A percentile compares a stretch with the other conserved stretches of the same genome.
Conservation (phyloP, 1,139 yeast species). For the Yamadazyma friedrichii region DNA sequence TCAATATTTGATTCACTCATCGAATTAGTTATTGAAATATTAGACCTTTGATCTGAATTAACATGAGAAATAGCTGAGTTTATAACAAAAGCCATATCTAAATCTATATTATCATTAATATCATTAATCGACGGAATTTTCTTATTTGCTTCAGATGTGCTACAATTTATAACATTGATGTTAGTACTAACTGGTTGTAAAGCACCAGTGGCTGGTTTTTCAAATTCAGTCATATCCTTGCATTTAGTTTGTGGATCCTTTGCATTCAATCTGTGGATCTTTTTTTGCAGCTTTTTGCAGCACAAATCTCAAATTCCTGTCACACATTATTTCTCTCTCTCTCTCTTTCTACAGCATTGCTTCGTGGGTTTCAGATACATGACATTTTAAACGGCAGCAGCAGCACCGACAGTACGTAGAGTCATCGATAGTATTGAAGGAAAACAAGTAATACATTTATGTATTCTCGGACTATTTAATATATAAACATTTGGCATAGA, state of each 20-base stretch:
- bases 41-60: not conserved
- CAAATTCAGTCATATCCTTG: not conserved
- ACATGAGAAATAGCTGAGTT: too few species aligned
- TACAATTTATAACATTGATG: not conserved
- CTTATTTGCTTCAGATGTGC: not conserved
- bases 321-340: not conserved
- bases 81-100: too few species aligned
- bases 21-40: too few species aligned
- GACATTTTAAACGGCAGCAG: too few species aligned
- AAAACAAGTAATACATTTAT: conserved; percentile 1
- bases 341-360: too few species aligned
- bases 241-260: not conserved
- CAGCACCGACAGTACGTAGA: too few species aligned
- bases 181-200: not conserved
- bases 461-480: conserved; percentile 7
- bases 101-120: too few species aligned
- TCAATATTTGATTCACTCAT: too few species aligned
- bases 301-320: conserved; percentile 1
- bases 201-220: not conserved
- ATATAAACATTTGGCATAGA: conserved; percentile 7
- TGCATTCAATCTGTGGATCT: too few species aligned
- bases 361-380: too few species aligned
- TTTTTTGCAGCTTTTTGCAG: conserved; percentile 2
- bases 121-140: not conserved
- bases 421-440: not conserved